Evolutionary conservation across 352 stramenopile species (phyloP).

Genomic region (Pythium coloratum): DNA sequence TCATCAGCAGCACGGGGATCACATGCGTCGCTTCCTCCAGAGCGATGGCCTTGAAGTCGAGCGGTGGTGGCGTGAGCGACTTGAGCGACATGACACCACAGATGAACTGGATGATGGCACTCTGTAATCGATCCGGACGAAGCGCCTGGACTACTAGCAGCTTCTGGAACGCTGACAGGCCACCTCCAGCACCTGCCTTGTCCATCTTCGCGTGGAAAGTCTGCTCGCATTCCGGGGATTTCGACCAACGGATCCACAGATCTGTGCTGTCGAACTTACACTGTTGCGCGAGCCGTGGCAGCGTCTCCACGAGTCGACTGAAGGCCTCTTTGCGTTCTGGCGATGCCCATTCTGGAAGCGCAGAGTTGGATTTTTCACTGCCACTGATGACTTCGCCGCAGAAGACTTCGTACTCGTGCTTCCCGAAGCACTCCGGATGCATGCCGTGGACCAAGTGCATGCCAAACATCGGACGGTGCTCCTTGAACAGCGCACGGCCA

Average conservation of each 20-base stretch:
- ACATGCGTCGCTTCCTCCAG: constrained; percentile 68
- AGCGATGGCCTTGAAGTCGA: constrained; percentile 74
- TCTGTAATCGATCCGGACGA: constrained; percentile 89
- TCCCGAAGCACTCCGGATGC: constrained; percentile 91
- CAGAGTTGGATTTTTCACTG: constrained; percentile 27
- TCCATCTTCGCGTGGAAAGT: constrained; percentile 90
- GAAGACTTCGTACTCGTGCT: constrained; percentile 93
- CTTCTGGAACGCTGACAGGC: constrained; percentile 90
- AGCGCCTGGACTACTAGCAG: constrained; percentile 92
- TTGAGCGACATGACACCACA: constrained; percentile 87
- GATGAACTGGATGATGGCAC: constrained; percentile 89
- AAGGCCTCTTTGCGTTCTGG: constrained; percentile 88
- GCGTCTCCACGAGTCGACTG: constrained; percentile 63
- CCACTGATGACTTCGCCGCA: constrained; percentile 74
- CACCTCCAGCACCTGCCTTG: constrained; percentile 39
- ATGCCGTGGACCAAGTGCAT: constrained; percentile 94
- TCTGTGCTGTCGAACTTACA: constrained; percentile 85
- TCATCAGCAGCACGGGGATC: constrained; percentile 91
- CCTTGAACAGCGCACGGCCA: constrained; percentile 92
- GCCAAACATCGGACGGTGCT: constrained; percentile 92
- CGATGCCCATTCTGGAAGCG: constrained; percentile 76
- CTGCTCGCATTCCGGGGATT: constrained; percentile 87
- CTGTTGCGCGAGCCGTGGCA: constrained; percentile 63
- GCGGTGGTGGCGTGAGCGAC: constrained; percentile 78
- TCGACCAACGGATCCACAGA: constrained; percentile 91